Evolutionary conservation across 331 rosid genomes (phyloP), one percentile per base, ranked within the genome.

Genomic region (Erythrophleum ivorense): DNA sequence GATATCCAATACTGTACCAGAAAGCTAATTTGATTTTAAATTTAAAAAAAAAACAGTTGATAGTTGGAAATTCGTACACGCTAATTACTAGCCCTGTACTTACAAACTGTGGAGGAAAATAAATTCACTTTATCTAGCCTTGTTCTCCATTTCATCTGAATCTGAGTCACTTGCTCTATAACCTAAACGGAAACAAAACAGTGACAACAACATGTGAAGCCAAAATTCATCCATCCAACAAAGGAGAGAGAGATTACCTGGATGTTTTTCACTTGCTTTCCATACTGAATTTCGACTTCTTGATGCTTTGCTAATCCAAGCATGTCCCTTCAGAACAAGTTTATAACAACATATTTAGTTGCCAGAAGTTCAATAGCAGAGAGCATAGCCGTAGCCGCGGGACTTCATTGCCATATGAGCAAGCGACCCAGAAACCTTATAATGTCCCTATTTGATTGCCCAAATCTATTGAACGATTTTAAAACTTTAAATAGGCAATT

Each of bases 91-190:
- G 66, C 55, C 33, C n/a, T 16, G 45, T 48, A 63, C 24, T 66
- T 52, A 16, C 49, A 75, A 80, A 85, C 33, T 33, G 16, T 15
- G 78, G 40, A 50, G 73, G 5, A 49, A 31, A 76, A n/a, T 8
- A 75, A 78, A 13, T 76, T 13, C 80, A 66, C 64, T 45, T 89
- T 71, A 78, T 78, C 80, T 85, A 13, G 81, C 75, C 19, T 84
- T 79, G 60, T 52, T 84, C 86, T 82, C 72, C 70, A 12, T 21
- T 45, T 85, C 89, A 43, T 79, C 86, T 7, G 95, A 87, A 74
- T 90, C 93, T 0, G 97, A 90, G 55, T 91, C 92, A 77, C 95
- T 92, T 50, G 88, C 91, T 3, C 87, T 75, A 62, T 91, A 92
- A 68, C 94, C 97, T 92, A 84, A 46, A 70, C 34, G 71, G 73